Evolutionary conservation across 495 filamentous ascomycete genomes (phyloP).

Genomic region (Penicillium waksmanii): DNA sequence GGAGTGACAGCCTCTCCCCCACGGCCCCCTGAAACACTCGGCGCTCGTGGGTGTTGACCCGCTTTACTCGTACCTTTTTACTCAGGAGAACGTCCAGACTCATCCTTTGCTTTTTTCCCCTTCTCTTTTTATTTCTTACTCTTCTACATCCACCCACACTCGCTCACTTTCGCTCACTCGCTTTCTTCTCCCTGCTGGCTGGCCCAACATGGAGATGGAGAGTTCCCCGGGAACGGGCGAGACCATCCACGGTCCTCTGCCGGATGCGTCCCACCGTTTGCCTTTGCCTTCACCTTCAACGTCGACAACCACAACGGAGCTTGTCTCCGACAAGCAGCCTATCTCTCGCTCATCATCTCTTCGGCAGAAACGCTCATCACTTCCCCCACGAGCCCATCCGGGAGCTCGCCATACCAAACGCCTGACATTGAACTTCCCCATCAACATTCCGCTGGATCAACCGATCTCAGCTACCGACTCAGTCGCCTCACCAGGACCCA

Average conservation of each 20-base stretch:
- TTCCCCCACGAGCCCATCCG: slow-evolving; percentile 54
- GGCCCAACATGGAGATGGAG: slow-evolving; percentile 38
- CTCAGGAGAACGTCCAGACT: slow-evolving; percentile 28
- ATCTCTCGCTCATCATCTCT: slow-evolving; percentile 27
- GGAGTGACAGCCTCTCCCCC: slow-evolving; percentile 5
- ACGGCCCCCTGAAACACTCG: slow-evolving; percentile 35
- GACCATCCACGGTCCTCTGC: slow-evolving; percentile 31
- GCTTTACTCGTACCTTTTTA: slow-evolving; percentile 8
- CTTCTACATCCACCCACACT: not conserved
- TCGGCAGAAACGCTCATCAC: slow-evolving; percentile 51
- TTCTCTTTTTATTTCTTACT: slow-evolving; percentile 9
- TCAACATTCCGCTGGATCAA: slow-evolving; percentile 45
- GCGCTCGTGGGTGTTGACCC: slow-evolving; percentile 24
- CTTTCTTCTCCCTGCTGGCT: slow-evolving; percentile 27
- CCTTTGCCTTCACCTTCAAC: slow-evolving; percentile 13
- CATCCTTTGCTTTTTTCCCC: slow-evolving; percentile 10
- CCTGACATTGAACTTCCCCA: slow-evolving; percentile 79
- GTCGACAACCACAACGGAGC: slow-evolving; percentile 17
- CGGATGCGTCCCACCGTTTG: slow-evolving; percentile 38
- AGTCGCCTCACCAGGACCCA: slow-evolving; percentile 41
- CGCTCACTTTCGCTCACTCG: slow-evolving; percentile 8
- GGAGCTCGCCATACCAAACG: slow-evolving; percentile 70
- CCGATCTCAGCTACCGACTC: slow-evolving; percentile 33
- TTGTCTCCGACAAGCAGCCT: slow-evolving; percentile 22
- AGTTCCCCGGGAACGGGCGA: slow-evolving; percentile 39